A percentile compares a stretch with the other conserved stretches of the same genome.
Evolutionary conservation across 495 filamentous ascomycete species (phyloP).

Genomic region (Penicillium macrosclerotiorum): DNA sequence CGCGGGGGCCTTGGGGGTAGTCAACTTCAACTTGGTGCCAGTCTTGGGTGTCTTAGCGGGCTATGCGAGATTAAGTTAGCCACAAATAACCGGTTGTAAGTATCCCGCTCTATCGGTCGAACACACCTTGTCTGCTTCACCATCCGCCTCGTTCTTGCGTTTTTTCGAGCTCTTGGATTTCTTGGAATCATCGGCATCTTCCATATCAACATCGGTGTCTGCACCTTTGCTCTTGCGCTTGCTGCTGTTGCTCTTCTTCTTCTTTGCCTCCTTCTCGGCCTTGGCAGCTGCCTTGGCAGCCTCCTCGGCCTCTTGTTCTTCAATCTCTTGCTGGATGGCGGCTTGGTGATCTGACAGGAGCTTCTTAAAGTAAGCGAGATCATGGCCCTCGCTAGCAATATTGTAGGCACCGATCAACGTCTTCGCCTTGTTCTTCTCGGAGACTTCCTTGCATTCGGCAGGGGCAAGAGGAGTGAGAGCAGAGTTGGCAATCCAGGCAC

Average conservation of each 20-base stretch:
- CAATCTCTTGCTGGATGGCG: constrained; percentile 58
- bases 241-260: constrained; percentile 58
- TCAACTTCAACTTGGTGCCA: constrained; percentile 51
- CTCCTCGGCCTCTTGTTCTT: constrained; percentile 56
- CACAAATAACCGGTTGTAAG: background rate
- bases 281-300: constrained; percentile 60
- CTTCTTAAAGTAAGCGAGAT: constrained; percentile 72
- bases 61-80: constrained; percentile 28
- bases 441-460: constrained; percentile 59
- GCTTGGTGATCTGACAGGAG: constrained; percentile 61
- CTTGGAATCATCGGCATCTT: constrained; percentile 57
- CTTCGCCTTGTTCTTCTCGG: constrained; percentile 72
- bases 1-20: constrained; percentile 50
- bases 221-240: constrained; percentile 60
- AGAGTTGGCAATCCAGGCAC: constrained; percentile 81
- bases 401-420: constrained; percentile 68
- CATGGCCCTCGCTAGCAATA: constrained; percentile 68
- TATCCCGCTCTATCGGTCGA: background rate
- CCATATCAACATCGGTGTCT: constrained; percentile 75
- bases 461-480: constrained; percentile 72
- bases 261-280: constrained; percentile 53
- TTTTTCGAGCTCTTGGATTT: constrained; percentile 61
- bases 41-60: constrained; percentile 61
- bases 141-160: constrained; percentile 66
- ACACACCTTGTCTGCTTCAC: constrained; percentile 66